Conservation (phyloP, 805 yeast genomes). For the Yarrowia deformans region DNA sequence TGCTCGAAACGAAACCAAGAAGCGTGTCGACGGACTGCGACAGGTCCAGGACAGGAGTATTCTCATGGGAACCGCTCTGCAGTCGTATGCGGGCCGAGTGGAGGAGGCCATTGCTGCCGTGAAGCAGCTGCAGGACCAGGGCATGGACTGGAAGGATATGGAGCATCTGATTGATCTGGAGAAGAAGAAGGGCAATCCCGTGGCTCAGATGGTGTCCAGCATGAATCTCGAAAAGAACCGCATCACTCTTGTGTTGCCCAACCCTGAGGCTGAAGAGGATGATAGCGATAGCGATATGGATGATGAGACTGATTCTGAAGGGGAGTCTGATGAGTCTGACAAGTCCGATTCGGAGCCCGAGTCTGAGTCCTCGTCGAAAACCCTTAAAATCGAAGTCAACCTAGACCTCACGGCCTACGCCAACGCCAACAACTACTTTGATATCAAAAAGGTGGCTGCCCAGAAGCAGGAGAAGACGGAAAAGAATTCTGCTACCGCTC, state of each 20-base stretch:
- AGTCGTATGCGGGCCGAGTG: constrained; percentile 70
- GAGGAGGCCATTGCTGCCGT: constrained; percentile 76
- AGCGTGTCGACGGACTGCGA: constrained; percentile 69
- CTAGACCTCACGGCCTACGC: constrained; percentile 81
- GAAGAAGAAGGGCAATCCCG: constrained; percentile 65
- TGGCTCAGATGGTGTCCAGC: constrained; percentile 67
- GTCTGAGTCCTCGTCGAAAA: constrained; percentile 43
- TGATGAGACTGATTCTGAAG: constrained; percentile 49
- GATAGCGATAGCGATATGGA: constrained; percentile 42
- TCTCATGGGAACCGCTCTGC: constrained; percentile 75
- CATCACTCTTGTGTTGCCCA: constrained; percentile 64
- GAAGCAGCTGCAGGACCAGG: constrained; percentile 71
- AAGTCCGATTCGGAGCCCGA: constrained; percentile 50
- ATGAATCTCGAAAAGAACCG: constrained; percentile 73
- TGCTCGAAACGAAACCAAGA: constrained; percentile 75
- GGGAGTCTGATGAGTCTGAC: constrained; percentile 51
- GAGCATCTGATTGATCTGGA: constrained; percentile 77
- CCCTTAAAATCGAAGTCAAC: constrained; percentile 67
- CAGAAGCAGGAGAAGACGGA: constrained; percentile 83
- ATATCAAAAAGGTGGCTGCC: constrained; percentile 74
- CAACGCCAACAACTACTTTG: constrained; percentile 83
- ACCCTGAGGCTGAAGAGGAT: constrained; percentile 52
- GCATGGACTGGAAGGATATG: constrained; percentile 93
- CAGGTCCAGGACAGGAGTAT: constrained; percentile 69
- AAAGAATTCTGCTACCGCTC: constrained; percentile 75